These are phyloP conservation scores for Lachnellula willkommii DNA, from an alignment of 2,329 filamentous ascomycete species.

Conservation along the genomic window DNA sequence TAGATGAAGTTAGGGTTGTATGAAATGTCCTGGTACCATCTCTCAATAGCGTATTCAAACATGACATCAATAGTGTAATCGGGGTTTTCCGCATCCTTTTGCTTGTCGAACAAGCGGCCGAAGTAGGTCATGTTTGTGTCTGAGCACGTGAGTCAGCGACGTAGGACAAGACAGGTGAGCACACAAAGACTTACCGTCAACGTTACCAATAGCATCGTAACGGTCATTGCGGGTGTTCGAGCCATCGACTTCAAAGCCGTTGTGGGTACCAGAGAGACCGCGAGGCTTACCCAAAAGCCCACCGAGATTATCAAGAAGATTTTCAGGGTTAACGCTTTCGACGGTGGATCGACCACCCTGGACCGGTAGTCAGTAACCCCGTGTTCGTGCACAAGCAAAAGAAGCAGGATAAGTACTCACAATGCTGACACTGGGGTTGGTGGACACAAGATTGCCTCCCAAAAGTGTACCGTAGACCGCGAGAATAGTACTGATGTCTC, in stretches of 20 bases:
- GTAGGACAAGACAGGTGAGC: no score
- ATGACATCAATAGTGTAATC: neutral
- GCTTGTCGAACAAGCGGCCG: neutral
- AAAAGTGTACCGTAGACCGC: neutral
- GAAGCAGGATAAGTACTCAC: no score
- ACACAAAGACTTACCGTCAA: no score
- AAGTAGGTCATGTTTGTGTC: no score
- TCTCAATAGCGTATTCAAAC: neutral
- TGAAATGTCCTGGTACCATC: constrained; percentile 23
- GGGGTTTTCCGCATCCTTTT: neutral
- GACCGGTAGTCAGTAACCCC: no score
- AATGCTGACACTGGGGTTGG: neutral
- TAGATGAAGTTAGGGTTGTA: constrained; percentile 31
- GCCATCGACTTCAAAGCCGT: constrained; percentile 47
- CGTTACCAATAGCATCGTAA: constrained; percentile 4
- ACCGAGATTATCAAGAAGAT: constrained; percentile 21
- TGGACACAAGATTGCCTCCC: neutral
- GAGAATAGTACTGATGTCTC: neutral
- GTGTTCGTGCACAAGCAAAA: no score
- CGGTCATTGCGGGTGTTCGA: constrained; percentile 47
- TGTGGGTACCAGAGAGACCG: constrained; percentile 45
- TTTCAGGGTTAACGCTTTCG: neutral
- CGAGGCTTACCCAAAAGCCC: constrained; percentile 34
- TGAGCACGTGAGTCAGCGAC: no score
- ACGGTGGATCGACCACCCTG: no score